Base-by-base conservation (phyloP, 306 rosid species). In the Begonia masoniana region DNA sequence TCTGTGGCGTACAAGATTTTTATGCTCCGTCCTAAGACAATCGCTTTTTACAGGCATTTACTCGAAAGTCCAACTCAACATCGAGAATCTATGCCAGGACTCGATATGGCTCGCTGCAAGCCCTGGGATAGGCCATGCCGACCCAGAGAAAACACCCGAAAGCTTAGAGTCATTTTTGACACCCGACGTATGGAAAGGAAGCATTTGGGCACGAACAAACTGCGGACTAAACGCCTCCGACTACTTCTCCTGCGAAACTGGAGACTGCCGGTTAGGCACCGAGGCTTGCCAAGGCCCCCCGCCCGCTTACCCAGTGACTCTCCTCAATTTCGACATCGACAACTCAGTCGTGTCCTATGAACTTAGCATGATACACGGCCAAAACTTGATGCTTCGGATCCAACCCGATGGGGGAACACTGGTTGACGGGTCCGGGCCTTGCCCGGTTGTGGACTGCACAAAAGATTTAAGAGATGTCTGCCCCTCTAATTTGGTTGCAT, bases 311-410 rank as follows among this genome's bases (percentile, higher is more conserved):
- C 83, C 77, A 0, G 65, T 43, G 1, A 67, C 83, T 1, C 57
- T 60, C 2, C 56, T 75, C 36, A 67, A 62, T 17, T 63, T 77
- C 5, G 17, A 10, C 5, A 19, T 77, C 11, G 59, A 60, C 21
- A 10, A 57, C 0, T 19, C 67, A 0, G 47, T 73, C 1, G 83
- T 77, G 2, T 61, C 68, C 56, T 73, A 73, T 7, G 67, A 57
- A 15, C 48, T 77, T 4, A 73, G 76, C 54, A n/a, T 73, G 14
- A 26, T n/a, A 13, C 79, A 77, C 13, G 76, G 79, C 6, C 70
- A 66, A 5, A 77, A 77, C 46, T 0, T 73, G 2, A 10, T 2
- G 11, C 64, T 60, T 10, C 58, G 53, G 16, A 51, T 77, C 51
- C 12, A 60, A 10, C 76, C 79, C 0, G 52, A 39, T 0, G 76